Percentiles rank a stretch among this genome's conserved stretches.
Conservation (phyloP, 306 rosid genomes). For the Phaseolus lunatus region DNA sequence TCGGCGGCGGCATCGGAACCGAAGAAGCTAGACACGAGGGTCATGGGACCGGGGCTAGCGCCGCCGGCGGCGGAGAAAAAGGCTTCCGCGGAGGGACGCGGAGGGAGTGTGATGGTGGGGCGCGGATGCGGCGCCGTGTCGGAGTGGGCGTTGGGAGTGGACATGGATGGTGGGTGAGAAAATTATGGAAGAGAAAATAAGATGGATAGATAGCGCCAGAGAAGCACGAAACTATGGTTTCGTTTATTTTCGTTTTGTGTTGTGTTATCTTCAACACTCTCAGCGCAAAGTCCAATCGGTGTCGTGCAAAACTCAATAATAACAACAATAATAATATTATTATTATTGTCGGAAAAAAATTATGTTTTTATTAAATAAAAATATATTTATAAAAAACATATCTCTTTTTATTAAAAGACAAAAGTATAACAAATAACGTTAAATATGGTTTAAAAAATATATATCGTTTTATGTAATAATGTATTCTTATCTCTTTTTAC, state of each 20-base stretch:
- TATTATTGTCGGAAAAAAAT: not conserved
- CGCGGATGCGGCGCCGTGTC: constrained; percentile 52
- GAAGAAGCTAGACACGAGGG: constrained; percentile 92
- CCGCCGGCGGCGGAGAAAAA: constrained; percentile 71
- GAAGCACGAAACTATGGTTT: constrained; percentile 6
- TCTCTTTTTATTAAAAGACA: no score
- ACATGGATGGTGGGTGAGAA: constrained; percentile 47
- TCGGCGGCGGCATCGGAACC: constrained; percentile 58
- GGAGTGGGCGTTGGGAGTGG: constrained; percentile 59
- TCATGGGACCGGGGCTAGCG: constrained; percentile 95
- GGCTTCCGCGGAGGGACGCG: constrained; percentile 83
- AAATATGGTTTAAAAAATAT: no score
- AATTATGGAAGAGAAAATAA: not conserved
- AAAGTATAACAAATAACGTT: no score
- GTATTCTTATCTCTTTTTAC: not conserved
- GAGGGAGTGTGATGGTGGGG: constrained; percentile 85
- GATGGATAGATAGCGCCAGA: not conserved
- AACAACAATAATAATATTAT: not conserved
- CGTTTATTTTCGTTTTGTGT: not conserved
- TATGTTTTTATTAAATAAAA: no score
- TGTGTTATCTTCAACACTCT: constrained; percentile 24
- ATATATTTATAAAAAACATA: no score
- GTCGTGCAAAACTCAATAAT: constrained; percentile 20
- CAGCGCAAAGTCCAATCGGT: constrained; percentile 16
- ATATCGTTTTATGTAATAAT: no score